phyloP scores from a whole-genome alignment of 306 rosid species.

The Styphnolobium japonicum region DNA sequence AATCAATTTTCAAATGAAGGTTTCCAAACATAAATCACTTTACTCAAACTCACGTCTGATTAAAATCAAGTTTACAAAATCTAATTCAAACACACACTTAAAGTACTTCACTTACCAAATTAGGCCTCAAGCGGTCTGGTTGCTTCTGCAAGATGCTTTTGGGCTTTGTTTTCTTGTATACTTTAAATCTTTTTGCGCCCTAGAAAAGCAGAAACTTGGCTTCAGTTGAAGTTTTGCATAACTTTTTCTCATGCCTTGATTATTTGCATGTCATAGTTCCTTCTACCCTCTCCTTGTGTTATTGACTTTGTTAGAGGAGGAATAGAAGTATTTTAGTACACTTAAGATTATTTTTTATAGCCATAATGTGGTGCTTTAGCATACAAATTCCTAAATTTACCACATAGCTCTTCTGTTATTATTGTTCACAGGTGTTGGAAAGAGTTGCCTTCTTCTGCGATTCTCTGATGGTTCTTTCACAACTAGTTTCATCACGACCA shows the following conservation, averaged over 20 bases:
- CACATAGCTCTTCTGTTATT: neutral
- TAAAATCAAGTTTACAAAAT: no score
- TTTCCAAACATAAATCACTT: no score
- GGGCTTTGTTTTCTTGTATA: neutral
- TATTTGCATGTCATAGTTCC: neutral
- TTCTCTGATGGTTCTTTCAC: conserved; percentile 97
- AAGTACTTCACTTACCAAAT: conserved; percentile 1
- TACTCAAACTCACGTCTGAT: no score
- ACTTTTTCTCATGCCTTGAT: neutral
- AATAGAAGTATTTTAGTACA: neutral
- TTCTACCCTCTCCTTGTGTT: neutral
- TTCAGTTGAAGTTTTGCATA: neutral
- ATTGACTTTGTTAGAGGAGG: neutral
- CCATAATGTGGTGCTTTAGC: neutral
- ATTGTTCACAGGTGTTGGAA: conserved; percentile 83
- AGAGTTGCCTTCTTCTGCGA: conserved; percentile 97
- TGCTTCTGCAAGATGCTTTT: neutral
- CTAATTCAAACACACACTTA: no score
- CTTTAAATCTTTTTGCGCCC: neutral
- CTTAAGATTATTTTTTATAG: no score
- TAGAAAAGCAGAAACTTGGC: neutral
- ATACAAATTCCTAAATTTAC: neutral
- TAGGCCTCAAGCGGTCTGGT: neutral
- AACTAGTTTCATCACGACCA: conserved; percentile 90
- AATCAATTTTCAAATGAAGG: no score